Percentiles rank a stretch among this genome's conserved stretches.
phyloP scores from a whole-genome alignment of 164 flowering plant genomes.

The Buxus sempervirens region DNA sequence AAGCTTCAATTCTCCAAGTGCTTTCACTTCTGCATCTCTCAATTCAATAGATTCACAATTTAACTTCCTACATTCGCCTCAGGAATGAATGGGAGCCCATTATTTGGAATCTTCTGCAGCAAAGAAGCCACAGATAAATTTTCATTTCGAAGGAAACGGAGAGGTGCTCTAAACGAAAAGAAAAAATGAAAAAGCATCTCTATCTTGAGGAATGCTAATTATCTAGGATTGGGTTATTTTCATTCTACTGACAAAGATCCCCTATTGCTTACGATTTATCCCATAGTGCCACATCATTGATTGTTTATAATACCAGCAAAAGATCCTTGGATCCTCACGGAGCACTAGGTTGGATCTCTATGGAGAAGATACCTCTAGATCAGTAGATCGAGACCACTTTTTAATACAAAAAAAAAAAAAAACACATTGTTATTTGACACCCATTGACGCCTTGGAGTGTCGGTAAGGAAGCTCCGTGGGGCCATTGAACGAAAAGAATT shows the following conservation, averaged over 20 bases:
- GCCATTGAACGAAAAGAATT: constrained; percentile 51
- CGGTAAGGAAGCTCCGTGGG: constrained; percentile 62
- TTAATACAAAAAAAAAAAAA: no score
- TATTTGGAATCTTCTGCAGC: neutral
- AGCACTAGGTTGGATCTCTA: constrained; percentile 50
- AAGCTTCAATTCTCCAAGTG: neutral
- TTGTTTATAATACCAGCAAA: constrained; percentile 14
- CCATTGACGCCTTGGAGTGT: constrained; percentile 56
- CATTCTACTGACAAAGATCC: constrained; percentile 7
- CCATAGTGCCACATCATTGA: constrained; percentile 4
- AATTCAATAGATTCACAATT: no score
- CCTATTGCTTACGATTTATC: constrained; percentile 7
- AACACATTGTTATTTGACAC: constrained; percentile 26
- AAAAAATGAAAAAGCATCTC: constrained; percentile 13
- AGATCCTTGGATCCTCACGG: constrained; percentile 15
- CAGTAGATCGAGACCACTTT: constrained; percentile 34
- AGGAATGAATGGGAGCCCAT: constrained; percentile 12
- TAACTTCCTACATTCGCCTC: neutral
- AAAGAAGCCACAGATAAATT: constrained; percentile 11
- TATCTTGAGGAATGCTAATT: constrained; percentile 12
- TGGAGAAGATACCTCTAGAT: constrained; percentile 41
- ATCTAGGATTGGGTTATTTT: constrained; percentile 11
- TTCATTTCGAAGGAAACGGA: constrained; percentile 16
- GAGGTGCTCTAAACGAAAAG: constrained; percentile 28
- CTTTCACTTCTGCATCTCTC: neutral